phyloP scores from a whole-genome alignment of 371 early-diverging fungal genomes.

The Zopfochytrium polystomum region DNA sequence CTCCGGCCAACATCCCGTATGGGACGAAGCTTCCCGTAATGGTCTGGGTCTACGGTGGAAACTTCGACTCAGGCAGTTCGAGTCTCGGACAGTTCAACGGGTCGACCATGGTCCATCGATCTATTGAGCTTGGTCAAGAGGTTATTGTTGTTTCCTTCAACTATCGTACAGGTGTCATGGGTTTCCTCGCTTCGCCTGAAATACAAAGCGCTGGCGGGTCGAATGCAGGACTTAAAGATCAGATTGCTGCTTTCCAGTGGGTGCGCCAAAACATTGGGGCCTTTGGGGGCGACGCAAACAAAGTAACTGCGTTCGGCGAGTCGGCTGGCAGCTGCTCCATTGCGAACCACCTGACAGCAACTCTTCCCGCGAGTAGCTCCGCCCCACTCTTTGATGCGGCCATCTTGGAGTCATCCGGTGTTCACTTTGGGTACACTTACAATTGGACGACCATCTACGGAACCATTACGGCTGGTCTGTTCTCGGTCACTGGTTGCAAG shows the following conservation, averaged over 20 bases:
- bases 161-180: neutral
- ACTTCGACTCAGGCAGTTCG: neutral
- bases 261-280: conserved; percentile 42
- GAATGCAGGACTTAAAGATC: conserved; percentile 49
- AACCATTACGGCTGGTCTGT: no score
- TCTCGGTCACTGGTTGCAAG: no score
- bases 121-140: neutral
- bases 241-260: conserved; percentile 49
- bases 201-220: conserved; percentile 5
- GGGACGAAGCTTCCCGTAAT: neutral
- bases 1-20: neutral
- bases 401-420: no score
- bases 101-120: neutral
- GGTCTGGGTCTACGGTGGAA: neutral
- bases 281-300: conserved; percentile 49
- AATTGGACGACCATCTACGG: no score
- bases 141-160: neutral
- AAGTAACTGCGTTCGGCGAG: conserved; percentile 48
- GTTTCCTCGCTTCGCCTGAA: conserved; percentile 18
- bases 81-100: neutral
- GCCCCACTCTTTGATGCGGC: no score
- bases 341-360: neutral
- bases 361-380: no score
- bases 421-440: no score
- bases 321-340: conserved; percentile 46